These are phyloP conservation scores for Colletotrichum musicola DNA, from an alignment of 2,329 filamentous ascomycete genomes.

Conservation along the genomic window DNA sequence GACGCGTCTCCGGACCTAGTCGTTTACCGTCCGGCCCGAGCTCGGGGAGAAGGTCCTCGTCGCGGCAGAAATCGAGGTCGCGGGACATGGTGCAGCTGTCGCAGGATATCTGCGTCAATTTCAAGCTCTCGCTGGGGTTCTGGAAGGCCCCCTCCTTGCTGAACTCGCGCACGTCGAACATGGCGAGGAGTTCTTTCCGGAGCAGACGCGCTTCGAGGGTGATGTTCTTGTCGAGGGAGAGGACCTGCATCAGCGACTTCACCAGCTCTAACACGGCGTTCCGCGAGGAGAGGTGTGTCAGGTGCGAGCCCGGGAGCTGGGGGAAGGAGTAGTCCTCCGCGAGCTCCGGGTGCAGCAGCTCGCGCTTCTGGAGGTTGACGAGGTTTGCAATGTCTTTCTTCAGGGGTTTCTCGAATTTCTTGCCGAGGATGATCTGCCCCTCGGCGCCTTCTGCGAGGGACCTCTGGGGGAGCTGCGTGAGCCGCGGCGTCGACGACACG, in stretches of 20 bases:
- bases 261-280: conserved; percentile 82
- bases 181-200: conserved; percentile 86
- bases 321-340: conserved; percentile 91
- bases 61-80: conserved; percentile 92
- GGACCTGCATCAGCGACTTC: conserved; percentile 92
- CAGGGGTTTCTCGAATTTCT: conserved; percentile 86
- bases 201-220: conserved; percentile 88
- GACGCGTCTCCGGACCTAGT: conserved; percentile 52
- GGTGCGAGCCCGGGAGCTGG: conserved; percentile 78
- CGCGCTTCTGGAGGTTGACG: conserved; percentile 87
- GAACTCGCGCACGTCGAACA: conserved; percentile 97
- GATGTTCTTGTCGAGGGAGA: conserved; percentile 91
- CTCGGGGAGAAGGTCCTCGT: conserved; percentile 81
- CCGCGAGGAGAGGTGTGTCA: conserved; percentile 55
- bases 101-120: conserved; percentile 83
- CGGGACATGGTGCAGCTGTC: conserved; percentile 90
- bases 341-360: conserved; percentile 89
- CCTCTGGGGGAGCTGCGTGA: conserved; percentile 71
- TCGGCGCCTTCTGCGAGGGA: conserved; percentile 71
- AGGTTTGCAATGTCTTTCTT: conserved; percentile 88
- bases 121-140: conserved; percentile 84
- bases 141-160: conserved; percentile 86
- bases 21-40: conserved; percentile 35
- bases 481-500: conserved; percentile 64
- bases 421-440: conserved; percentile 77